These are phyloP conservation scores for Aspergillus olivimuriae DNA, from an alignment of 495 filamentous ascomycete genomes.

Conservation along the genomic window DNA sequence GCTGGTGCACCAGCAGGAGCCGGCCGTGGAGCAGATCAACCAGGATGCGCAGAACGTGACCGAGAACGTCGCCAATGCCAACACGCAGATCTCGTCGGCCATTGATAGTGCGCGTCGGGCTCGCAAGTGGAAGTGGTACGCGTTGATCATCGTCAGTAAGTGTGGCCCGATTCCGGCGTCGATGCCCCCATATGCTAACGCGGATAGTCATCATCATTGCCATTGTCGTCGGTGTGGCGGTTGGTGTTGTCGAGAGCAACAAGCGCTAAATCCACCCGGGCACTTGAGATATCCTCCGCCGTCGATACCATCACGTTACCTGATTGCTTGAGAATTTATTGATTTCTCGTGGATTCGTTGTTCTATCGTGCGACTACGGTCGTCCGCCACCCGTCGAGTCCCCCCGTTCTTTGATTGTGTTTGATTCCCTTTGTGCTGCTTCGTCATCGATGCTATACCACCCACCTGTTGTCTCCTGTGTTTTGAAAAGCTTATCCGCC, in stretches of 20 bases:
- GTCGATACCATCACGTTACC: too few relatives aligned
- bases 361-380: too few relatives aligned
- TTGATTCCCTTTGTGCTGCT: conserved; percentile 4
- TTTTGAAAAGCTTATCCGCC: neutral
- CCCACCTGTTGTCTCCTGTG: conserved; percentile 1
- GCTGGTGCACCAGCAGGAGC: conserved; percentile 77
- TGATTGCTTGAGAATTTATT: too few relatives aligned
- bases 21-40: conserved; percentile 68
- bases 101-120: conserved; percentile 72
- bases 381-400: too few relatives aligned
- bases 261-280: too few relatives aligned
- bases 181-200: neutral
- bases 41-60: conserved; percentile 72
- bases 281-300: too few relatives aligned
- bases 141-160: conserved; percentile 74
- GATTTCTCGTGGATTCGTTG: too few relatives aligned
- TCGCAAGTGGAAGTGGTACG: conserved; percentile 97
- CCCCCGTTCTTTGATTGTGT: neutral
- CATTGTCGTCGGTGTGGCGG: conserved; percentile 44
- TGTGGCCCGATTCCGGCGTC: conserved; percentile 18
- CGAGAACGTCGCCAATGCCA: conserved; percentile 72
- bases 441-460: conserved; percentile 10
- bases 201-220: conserved; percentile 43
- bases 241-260: conserved; percentile 38
- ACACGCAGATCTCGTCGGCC: conserved; percentile 69